Base-by-base conservation (phyloP, 2,329 filamentous ascomycete species). In the Aspergillus fischeri region DNA sequence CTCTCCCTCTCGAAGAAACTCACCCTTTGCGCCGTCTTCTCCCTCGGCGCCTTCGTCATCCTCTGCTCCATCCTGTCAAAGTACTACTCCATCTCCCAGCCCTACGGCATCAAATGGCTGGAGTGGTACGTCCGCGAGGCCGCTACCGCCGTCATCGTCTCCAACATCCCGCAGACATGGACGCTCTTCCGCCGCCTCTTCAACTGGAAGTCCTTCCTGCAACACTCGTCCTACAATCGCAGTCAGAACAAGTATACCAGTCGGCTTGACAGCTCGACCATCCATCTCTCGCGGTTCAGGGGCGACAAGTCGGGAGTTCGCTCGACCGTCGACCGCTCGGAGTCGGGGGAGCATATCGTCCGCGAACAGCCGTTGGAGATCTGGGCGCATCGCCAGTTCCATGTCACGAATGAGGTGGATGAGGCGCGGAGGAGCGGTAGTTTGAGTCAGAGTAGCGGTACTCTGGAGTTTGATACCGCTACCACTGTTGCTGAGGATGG, bases 61-160 rank as follows among this genome's bases (percentile, higher is more conserved):
- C 71, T 86, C 14, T 81, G 81, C 20, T 82, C 83, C 10, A 77
- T 82, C 5, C 72, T 87, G 17, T 86, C 85, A 6, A 85, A 86
- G 58, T 83, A 84, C 65, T 85, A 85, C 71, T 84, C 82, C 48
- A 85, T 87, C 58, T 78, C 73, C 17, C 70, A 83, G 21, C 81
- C 81, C 0, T 86, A 83, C 66, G 81, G 81, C 2, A 73, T 75
- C 14, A 70, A 80, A 41, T 87, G 84, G 75, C 78, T 84, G 0
- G 80, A 80, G 62, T 87, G 84, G 83, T 85, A 85, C 61, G 78
- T 84, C 8, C 78, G 83, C 28, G 84, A 87, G 65, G 78, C 80
- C 11, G 82, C 80, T 48, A 84, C 84, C 0, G 82, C 83, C 5
- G 76, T 87, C 44, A 77, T 85, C 51, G 83, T 86, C 17, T 79